Percentiles rank a stretch among this genome's conserved stretches.
Conservation (phyloP, 129 eudicot species). For the Lactuca sativa region DNA sequence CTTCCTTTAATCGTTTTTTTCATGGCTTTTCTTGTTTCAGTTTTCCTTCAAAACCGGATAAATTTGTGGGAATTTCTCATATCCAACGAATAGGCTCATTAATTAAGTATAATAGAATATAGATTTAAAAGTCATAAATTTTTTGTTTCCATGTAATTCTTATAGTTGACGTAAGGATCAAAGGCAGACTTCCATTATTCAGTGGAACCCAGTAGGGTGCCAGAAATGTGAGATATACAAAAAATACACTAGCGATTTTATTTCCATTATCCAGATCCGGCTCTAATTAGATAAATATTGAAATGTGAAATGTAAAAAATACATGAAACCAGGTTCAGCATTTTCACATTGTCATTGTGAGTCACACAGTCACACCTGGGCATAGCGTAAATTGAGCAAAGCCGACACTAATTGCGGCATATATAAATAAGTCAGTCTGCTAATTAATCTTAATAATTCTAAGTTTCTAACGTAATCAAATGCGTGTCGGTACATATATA, state of each 20-base stretch:
- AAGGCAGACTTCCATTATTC: background rate
- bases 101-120: no score
- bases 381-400: slow-evolving; percentile 2
- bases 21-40: slow-evolving; percentile 4
- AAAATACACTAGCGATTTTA: no score
- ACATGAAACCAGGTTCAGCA: background rate
- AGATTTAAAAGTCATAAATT: background rate
- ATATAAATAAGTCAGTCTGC: slow-evolving; percentile 5
- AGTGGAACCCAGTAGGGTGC: no score
- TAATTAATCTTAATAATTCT: slow-evolving; percentile 13
- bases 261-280: no score
- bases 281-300: no score
- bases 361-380: slow-evolving; percentile 4
- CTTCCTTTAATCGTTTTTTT: background rate
- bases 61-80: background rate
- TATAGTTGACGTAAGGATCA: background rate
- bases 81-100: background rate
- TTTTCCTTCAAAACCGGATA: background rate
- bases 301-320: background rate
- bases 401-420: slow-evolving; percentile 36
- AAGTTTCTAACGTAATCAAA: slow-evolving; percentile 35
- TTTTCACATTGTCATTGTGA: background rate
- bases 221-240: background rate
- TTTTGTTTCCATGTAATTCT: background rate
- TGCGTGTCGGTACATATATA: slow-evolving; percentile 26